These are phyloP conservation scores for Metschnikowia gelsemii DNA, from an alignment of 805 yeast genomes.

Conservation along the genomic window DNA sequence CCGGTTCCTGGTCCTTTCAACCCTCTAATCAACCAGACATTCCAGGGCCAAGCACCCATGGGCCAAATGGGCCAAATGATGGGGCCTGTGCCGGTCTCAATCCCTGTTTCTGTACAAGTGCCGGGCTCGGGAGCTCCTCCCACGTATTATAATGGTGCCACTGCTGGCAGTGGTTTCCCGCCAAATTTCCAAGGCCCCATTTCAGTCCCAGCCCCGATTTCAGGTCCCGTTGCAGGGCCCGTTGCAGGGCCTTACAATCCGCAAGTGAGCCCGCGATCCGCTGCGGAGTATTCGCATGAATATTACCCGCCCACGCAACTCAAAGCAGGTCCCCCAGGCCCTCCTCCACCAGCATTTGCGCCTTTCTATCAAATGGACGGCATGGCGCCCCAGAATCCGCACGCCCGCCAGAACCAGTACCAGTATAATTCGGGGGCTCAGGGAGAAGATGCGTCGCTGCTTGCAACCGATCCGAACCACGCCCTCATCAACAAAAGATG, in stretches of 20 bases:
- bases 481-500: slow-evolving; percentile 39
- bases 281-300: slow-evolving; percentile 4
- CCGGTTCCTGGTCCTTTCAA: slow-evolving; percentile 1
- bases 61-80: too few species aligned
- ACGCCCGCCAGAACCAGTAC: not conserved
- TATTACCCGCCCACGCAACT: slow-evolving; percentile 1
- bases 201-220: not conserved
- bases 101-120: not conserved
- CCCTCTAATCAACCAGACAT: slow-evolving; percentile 2
- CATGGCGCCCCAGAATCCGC: slow-evolving; percentile 2
- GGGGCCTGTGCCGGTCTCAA: not conserved
- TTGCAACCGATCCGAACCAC: slow-evolving; percentile 24
- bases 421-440: not conserved
- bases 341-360: not conserved
- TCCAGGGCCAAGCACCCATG: not conserved
- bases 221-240: not conserved
- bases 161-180: slow-evolving; percentile 14
- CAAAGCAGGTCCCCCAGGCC: not conserved
- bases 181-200: not conserved
- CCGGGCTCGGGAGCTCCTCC: slow-evolving; percentile 1
- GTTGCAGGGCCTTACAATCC: not conserved
- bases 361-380: slow-evolving; percentile 6
- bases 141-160: slow-evolving; percentile 9
- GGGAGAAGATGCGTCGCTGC: slow-evolving; percentile 7
- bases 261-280: slow-evolving; percentile 3